A percentile compares a stretch with the other conserved stretches of the same genome.
Evolutionary conservation across 2,329 filamentous ascomycete species (phyloP).

Genomic region (Ilyonectria destructans): DNA sequence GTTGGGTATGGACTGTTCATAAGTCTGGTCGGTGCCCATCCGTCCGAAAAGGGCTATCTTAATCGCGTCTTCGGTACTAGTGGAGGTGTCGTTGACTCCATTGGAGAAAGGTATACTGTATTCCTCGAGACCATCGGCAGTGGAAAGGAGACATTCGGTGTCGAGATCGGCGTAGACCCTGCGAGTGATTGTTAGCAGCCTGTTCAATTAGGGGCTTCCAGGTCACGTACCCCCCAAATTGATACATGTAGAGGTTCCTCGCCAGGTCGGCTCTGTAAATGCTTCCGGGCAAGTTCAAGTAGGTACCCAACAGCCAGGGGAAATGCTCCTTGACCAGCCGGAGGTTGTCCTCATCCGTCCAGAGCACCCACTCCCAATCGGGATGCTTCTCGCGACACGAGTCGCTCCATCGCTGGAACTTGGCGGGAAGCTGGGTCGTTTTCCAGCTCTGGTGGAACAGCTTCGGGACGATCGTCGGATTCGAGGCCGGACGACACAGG

Average conservation of each 20-base stretch:
- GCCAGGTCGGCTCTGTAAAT: constrained; percentile 55
- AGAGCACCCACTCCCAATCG: constrained; percentile 57
- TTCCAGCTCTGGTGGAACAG: constrained; percentile 52
- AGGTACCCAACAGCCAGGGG: constrained; percentile 52
- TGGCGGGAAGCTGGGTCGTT: constrained; percentile 41
- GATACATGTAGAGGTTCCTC: constrained; percentile 56
- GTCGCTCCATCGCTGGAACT: constrained; percentile 53
- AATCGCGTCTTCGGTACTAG: not conserved
- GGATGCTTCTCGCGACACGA: constrained; percentile 50
- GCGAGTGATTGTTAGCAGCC: not conserved
- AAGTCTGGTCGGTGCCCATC: constrained; percentile 51
- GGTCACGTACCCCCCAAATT: constrained; percentile 52
- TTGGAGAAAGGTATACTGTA: constrained; percentile 38
- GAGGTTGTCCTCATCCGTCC: constrained; percentile 57
- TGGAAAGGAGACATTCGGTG: constrained; percentile 51
- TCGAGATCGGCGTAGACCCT: constrained; percentile 43
- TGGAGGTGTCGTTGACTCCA: not conserved
- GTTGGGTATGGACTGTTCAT: constrained; percentile 55
- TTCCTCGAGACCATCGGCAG: constrained; percentile 43
- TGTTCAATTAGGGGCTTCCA: not conserved
- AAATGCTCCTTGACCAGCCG: constrained; percentile 52
- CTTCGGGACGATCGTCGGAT: constrained; percentile 56
- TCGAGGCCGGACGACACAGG: constrained; percentile 17
- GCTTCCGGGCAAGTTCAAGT: constrained; percentile 48
- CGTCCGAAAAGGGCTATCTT: constrained; percentile 51